A percentile compares a stretch with the other conserved stretches of the same genome.
phyloP scores from a whole-genome alignment of 208 protist species.

The Trypanosomatidae sp. region DNA sequence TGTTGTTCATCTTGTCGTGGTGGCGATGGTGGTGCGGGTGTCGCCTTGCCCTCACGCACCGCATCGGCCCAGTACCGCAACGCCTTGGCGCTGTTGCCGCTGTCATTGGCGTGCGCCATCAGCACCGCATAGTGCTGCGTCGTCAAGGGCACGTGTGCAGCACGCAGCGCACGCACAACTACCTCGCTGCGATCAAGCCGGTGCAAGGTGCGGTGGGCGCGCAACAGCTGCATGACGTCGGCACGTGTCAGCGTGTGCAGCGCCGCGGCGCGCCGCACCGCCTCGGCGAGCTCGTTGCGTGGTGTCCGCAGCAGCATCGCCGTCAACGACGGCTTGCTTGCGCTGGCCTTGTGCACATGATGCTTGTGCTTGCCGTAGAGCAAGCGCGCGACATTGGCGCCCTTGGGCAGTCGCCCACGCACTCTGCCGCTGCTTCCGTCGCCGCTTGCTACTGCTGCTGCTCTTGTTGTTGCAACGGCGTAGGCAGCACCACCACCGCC shows the following conservation, averaged over 20 bases:
- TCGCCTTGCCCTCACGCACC: conserved; percentile 31
- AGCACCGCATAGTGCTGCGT: conserved; percentile 64
- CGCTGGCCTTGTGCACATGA: conserved; percentile 32
- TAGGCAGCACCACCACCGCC: too few relatives aligned
- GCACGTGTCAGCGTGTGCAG: conserved; percentile 38
- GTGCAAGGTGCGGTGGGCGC: conserved; percentile 41
- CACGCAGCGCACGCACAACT: conserved; percentile 24
- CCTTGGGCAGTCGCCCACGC: too few relatives aligned
- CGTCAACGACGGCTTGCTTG: conserved; percentile 26
- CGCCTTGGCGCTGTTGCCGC: conserved; percentile 28
- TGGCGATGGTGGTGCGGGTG: too few relatives aligned
- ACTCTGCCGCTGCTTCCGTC: too few relatives aligned
- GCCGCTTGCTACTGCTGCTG: too few relatives aligned
- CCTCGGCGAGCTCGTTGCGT: conserved; percentile 13
- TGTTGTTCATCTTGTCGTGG: too few relatives aligned
- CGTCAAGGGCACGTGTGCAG: conserved; percentile 19
- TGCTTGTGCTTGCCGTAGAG: conserved; percentile 81
- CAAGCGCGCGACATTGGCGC: conserved; percentile 40
- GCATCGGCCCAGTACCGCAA: conserved; percentile 56
- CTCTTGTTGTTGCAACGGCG: too few relatives aligned
- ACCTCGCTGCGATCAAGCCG: conserved; percentile 65
- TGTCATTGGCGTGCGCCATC: conserved; percentile 81
- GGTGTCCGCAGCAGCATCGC: conserved; percentile 27
- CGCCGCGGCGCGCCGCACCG: conserved; percentile 23
- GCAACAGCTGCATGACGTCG: conserved; percentile 29